Evolutionary conservation across 2,329 filamentous ascomycete genomes (phyloP).

Genomic region (Pseudogymnoascus verrucosus): DNA sequence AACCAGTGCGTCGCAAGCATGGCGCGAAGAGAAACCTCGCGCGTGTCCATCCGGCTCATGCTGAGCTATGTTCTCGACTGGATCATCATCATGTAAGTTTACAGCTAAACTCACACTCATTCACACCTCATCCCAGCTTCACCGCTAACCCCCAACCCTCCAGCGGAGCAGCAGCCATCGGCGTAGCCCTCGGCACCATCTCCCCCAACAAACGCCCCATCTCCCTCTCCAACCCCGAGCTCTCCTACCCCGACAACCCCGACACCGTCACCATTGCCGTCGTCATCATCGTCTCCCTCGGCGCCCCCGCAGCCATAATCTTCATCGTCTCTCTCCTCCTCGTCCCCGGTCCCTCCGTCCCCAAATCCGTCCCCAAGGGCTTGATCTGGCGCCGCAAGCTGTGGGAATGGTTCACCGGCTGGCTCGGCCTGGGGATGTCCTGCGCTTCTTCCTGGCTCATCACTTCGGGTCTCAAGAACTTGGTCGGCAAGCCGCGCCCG

Average conservation of each 20-base stretch:
- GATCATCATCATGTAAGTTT: constrained; percentile 53
- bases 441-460: constrained; percentile 68
- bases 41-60: constrained; percentile 34
- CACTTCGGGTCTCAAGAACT: constrained; percentile 75
- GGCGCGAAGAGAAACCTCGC: constrained; percentile 2
- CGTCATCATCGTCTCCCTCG: constrained; percentile 54
- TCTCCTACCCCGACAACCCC: constrained; percentile 64
- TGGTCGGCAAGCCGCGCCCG: constrained; percentile 57
- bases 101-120: background rate
- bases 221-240: constrained; percentile 63
- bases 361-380: constrained; percentile 51
- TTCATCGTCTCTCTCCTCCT: constrained; percentile 59
- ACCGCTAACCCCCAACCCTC: constrained; percentile 11
- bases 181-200: constrained; percentile 49
- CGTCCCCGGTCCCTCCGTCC: constrained; percentile 64
- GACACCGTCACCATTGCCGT: constrained; percentile 66
- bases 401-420: constrained; percentile 84
- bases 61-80: constrained; percentile 68
- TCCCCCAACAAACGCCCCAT: constrained; percentile 64
- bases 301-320: constrained; percentile 61
- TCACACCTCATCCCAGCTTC: background rate
- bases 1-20: background rate
- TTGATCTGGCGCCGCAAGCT: constrained; percentile 73
- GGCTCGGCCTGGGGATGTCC: constrained; percentile 71
- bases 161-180: constrained; percentile 49